Evolutionary conservation across 1,284 basidiomycete genomes (phyloP), one percentile per base, ranked within the genome.

Genomic region (Schizophyllum amplum): DNA sequence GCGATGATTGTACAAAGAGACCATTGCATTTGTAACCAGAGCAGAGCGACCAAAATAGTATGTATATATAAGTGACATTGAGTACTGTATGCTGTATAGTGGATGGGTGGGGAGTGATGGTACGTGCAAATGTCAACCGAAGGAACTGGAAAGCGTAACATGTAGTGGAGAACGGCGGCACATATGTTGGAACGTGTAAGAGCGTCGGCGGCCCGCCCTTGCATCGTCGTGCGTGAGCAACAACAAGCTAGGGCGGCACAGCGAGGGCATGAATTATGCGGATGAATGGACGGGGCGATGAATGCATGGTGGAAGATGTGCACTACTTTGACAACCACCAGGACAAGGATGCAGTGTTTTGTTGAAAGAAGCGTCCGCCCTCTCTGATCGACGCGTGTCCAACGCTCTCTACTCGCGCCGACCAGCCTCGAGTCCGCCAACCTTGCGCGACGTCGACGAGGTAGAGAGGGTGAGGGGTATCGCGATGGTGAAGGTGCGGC

Each of bases 301-400:
- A 61, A n/a, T n/a, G n/a, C n/a, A n/a, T 66, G 67, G 67, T 69
- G 67, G 67, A 63, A 68, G 69, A 67, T 67, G 71, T 71, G 70
- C 71, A 70, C 72, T 74, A 72, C 72, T 65, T 69, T 72, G 68
- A 68, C 63, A 58, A 59, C 64, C 64, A 68, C 68, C 69, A 65
- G 56, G 55, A 63, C 60, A 62, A n/a, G n/a, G n/a, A 57, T 51
- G 55, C 53, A 55, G 47, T 56, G 60, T 61, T 62, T 60, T 60
- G 57, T 47, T 58, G n/a, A n/a, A n/a, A n/a, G n/a, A n/a, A n/a
- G n/a, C n/a, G n/a, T n/a, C n/a, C n/a, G n/a, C n/a, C n/a, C n/a
- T n/a, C n/a, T n/a, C n/a, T n/a, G n/a, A n/a, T n/a, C n/a, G n/a
- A n/a, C n/a, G n/a, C n/a, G n/a, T n/a, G n/a, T n/a, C n/a, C n/a